These are phyloP conservation scores for Pyrenula massariospora DNA, from an alignment of 495 filamentous ascomycete genomes.

Conservation along the genomic window DNA sequence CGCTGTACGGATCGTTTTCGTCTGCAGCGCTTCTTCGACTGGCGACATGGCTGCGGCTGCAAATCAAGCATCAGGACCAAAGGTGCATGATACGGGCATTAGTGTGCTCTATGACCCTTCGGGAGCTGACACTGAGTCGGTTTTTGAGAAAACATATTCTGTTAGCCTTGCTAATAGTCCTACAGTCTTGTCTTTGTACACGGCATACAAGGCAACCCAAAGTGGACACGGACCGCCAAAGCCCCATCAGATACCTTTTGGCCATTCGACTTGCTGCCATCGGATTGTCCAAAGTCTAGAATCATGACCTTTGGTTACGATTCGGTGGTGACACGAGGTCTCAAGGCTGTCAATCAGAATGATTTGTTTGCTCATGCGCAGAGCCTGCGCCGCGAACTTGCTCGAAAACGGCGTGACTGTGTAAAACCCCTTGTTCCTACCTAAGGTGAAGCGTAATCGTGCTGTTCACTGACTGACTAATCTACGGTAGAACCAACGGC, in stretches of 20 bases:
- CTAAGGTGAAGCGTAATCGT: too few relatives aligned
- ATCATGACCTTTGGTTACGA: constrained; percentile 14
- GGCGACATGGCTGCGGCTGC: neutral
- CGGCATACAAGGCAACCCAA: neutral
- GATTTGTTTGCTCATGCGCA: constrained; percentile 9
- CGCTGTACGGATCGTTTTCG: too few relatives aligned
- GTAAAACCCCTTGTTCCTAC: neutral
- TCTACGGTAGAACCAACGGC: constrained; percentile 12
- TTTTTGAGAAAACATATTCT: neutral
- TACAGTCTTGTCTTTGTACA: neutral
- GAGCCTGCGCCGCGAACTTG: neutral
- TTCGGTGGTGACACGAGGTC: constrained; percentile 5
- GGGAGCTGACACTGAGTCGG: neutral
- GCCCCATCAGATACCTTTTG: constrained; percentile 2
- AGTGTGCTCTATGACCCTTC: neutral
- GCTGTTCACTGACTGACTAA: too few relatives aligned
- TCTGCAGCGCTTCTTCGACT: too few relatives aligned
- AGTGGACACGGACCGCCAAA: neutral
- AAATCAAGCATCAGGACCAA: neutral
- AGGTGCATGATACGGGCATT: neutral
- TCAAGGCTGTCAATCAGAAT: constrained; percentile 5
- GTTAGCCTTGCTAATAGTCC: neutral
- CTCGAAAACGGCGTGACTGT: neutral
- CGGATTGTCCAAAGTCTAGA: constrained; percentile 7
- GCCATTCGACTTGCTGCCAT: constrained; percentile 9